phyloP scores from a whole-genome alignment of 176 grass and related monocot species.

The Hordeum marinum region DNA sequence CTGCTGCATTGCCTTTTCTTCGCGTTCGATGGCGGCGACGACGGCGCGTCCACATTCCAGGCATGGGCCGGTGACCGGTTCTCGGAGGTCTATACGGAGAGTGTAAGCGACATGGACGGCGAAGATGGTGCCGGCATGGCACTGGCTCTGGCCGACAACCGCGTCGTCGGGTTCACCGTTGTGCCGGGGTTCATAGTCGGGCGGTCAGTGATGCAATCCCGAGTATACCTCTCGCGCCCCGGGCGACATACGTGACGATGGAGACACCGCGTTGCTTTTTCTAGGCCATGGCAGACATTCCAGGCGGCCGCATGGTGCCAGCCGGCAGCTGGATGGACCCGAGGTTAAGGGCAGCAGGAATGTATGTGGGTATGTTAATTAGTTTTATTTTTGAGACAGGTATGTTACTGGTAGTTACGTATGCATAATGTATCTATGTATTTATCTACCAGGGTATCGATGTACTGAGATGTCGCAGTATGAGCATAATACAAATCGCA shows the following conservation, averaged over 20 bases:
- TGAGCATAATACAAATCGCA: background rate
- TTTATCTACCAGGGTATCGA: background rate
- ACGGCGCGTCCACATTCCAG: slow-evolving; percentile 52
- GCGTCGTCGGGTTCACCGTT: slow-evolving; percentile 71
- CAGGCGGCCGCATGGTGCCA: background rate
- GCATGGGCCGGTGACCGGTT: slow-evolving; percentile 44
- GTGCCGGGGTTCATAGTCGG: slow-evolving; percentile 79
- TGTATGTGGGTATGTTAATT: background rate
- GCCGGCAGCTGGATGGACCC: background rate
- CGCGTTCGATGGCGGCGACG: slow-evolving; percentile 46
- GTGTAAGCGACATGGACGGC: slow-evolving; percentile 31
- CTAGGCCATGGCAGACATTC: background rate
- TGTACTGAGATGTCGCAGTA: slow-evolving; percentile 2
- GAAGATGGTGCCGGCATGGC: background rate
- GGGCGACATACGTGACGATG: background rate
- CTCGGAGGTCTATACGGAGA: slow-evolving; percentile 96
- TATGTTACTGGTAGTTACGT: background rate
- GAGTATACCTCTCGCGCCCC: slow-evolving; percentile 51
- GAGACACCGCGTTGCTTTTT: background rate
- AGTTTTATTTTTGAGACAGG: too few species aligned
- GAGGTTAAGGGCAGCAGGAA: background rate
- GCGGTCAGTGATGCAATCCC: slow-evolving; percentile 63
- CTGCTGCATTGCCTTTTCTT: slow-evolving; percentile 74
- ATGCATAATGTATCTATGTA: slow-evolving; percentile 10
- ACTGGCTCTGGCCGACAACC: background rate